Conservation (phyloP, 2,329 filamentous ascomycete genomes). For the Monosporascus sp. region DNA sequence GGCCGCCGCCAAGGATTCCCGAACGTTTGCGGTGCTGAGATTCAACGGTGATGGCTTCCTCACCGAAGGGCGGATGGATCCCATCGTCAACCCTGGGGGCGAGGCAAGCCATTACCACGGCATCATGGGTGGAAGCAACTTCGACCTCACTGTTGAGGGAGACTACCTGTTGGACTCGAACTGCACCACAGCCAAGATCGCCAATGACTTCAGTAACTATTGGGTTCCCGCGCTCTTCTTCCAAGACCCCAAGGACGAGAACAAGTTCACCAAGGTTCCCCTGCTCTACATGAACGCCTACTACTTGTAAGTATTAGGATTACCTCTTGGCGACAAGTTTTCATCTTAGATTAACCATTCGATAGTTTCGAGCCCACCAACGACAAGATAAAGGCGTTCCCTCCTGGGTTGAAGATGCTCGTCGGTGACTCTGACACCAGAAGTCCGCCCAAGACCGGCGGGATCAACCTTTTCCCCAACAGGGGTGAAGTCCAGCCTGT, state of each 20-base stretch:
- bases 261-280: constrained; percentile 59
- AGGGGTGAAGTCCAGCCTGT: constrained; percentile 48
- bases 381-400: constrained; percentile 65
- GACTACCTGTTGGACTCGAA: constrained; percentile 53
- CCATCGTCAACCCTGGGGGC: constrained; percentile 59
- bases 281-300: constrained; percentile 72
- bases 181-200: constrained; percentile 67
- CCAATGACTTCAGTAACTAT: constrained; percentile 68
- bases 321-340: too few species aligned
- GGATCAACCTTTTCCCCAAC: constrained; percentile 44
- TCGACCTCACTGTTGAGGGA: constrained; percentile 57
- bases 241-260: constrained; percentile 51
- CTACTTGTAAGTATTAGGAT: constrained; percentile 54
- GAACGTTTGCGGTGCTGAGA: constrained; percentile 63
- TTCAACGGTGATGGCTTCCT: constrained; percentile 63
- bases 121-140: constrained; percentile 66
- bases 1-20: constrained; percentile 36
- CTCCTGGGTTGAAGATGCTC: constrained; percentile 65
- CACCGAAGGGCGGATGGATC: constrained; percentile 58
- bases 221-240: constrained; percentile 73
- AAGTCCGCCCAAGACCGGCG: constrained; percentile 48
- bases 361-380: constrained; percentile 54
- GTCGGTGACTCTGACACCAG: constrained; percentile 58
- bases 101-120: constrained; percentile 62
- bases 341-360: constrained; percentile 1